Base-by-base conservation (phyloP, 352 stramenopile species). In the Salisapilia sapeloensis region DNA sequence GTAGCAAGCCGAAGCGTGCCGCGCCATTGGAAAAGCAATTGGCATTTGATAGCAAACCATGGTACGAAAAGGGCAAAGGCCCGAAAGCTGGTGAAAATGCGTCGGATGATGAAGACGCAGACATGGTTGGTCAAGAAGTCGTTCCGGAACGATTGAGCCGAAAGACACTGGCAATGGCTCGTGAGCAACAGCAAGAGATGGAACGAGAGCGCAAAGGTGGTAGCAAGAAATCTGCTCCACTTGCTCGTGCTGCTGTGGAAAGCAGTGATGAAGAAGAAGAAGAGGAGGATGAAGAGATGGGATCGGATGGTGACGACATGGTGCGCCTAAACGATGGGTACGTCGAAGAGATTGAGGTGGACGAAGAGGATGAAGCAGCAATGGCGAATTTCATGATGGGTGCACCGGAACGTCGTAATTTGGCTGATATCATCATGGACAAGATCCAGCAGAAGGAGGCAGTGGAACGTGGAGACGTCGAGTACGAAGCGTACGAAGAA, bases 351-450 rank as follows among this genome's bases (percentile, higher is more conserved):
- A 69, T 91, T 19, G 74, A 92, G 54, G 72, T 93, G 30, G 69
- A 69, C 27, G 79, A 87, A 40, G 75, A 87, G 18, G 74, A 92
- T 38, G 76, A 92, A 25, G 61, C 91, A 52, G 77, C 60, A 25
- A 51, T 92, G 7, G 75, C 80, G 17, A 86, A 79, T 45, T 85
- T 93, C 44, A 80, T 92, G 50, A 66, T 93, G 35, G 66, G 71
- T 4, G 74, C 54, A 0, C 60, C 69, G 1, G 78, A 94, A 42
- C 63, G 79, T 28, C 79, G 80, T 41, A 97, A 93, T 42, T 67
- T 99, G 10, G 94, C 93, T 1, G 95, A 99, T 65, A 97, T 99
- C 33, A 99, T 99, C 53, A 96, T 99, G 83, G 85, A 94, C 50
- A 98, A 98, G 59, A 99, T 99, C 52, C 79, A 92, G 31, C 87